phyloP scores from a whole-genome alignment of 768 basidiomycete genomes.

The Amanita rimosa region DNA sequence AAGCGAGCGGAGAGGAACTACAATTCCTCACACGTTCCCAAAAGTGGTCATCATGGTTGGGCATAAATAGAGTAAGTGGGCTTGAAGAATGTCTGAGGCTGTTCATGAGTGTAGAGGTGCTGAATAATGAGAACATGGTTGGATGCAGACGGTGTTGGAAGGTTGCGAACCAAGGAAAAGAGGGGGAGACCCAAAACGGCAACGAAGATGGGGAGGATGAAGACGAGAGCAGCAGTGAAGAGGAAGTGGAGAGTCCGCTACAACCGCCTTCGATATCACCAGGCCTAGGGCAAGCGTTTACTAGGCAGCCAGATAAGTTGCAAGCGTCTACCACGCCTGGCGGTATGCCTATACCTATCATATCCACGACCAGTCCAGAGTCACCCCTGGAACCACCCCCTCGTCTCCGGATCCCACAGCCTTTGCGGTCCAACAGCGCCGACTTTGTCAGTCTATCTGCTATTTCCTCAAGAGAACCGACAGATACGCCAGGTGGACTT shows the following conservation, averaged over 20 bases:
- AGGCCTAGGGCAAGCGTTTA: neutral
- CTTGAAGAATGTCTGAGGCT: conserved; percentile 73
- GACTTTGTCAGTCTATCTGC: conserved; percentile 3
- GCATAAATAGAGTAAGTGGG: conserved; percentile 38
- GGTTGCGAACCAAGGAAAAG: conserved; percentile 50
- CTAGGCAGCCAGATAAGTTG: neutral
- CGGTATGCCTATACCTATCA: conserved; percentile 39
- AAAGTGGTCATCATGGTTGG: conserved; percentile 31
- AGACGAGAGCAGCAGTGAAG: neutral
- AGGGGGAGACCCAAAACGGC: conserved; percentile 19
- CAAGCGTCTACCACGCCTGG: conserved; percentile 18
- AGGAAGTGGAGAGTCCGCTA: neutral
- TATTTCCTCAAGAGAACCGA: neutral
- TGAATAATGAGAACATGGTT: conserved; percentile 92
- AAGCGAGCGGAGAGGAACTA: neutral
- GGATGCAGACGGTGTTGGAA: conserved; percentile 95
- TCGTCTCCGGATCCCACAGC: conserved; percentile 11
- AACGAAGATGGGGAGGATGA: conserved; percentile 19
- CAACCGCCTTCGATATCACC: neutral
- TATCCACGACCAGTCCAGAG: conserved; percentile 39
- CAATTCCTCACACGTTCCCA: neutral
- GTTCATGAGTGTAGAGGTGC: conserved; percentile 89
- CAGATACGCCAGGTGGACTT: neutral
- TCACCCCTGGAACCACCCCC: conserved; percentile 18
- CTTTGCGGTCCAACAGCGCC: conserved; percentile 6